phyloP scores from a whole-genome alignment of 352 stramenopile genomes.

The Pythium pyrilobum region DNA sequence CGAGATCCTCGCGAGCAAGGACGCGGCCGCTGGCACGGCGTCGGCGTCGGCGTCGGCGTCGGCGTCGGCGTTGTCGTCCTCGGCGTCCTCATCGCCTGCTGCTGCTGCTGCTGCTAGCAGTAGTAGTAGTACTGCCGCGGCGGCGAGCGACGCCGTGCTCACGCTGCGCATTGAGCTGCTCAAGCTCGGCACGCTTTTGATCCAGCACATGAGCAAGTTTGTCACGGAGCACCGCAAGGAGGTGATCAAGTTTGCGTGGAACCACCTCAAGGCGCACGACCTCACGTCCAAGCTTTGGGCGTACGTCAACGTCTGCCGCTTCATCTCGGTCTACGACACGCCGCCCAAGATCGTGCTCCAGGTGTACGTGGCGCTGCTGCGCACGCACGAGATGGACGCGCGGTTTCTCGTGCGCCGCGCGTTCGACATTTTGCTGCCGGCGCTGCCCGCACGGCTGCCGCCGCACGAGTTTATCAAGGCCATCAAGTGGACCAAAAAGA shows the following conservation, averaged over 20 bases:
- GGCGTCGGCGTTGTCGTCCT: not conserved
- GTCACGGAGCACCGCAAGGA: conserved; percentile 94
- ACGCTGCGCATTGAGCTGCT: conserved; percentile 90
- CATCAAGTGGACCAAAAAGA: conserved; percentile 97
- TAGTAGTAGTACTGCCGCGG: too few species aligned
- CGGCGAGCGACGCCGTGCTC: conserved; percentile 57
- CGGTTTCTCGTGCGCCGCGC: conserved; percentile 92
- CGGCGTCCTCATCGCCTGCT: too few species aligned
- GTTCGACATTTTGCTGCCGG: conserved; percentile 95
- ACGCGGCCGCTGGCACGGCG: conserved; percentile 13
- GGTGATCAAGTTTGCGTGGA: conserved; percentile 99
- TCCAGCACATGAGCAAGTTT: conserved; percentile 93
- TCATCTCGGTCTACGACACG: conserved; percentile 96
- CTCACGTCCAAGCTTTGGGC: conserved; percentile 95
- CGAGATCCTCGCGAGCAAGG: conserved; percentile 84
- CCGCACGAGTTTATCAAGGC: conserved; percentile 93
- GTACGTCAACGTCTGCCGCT: conserved; percentile 96
- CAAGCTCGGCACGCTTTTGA: conserved; percentile 93
- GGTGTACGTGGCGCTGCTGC: conserved; percentile 94
- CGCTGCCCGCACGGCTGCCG: conserved; percentile 84
- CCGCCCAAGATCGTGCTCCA: conserved; percentile 96
- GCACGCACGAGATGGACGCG: conserved; percentile 93
- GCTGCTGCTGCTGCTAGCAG: too few species aligned
- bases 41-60: not conserved
- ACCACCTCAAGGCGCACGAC: conserved; percentile 94